phyloP scores from a whole-genome alignment of 2,329 filamentous ascomycete species.

The Sporothrix mexicana region DNA sequence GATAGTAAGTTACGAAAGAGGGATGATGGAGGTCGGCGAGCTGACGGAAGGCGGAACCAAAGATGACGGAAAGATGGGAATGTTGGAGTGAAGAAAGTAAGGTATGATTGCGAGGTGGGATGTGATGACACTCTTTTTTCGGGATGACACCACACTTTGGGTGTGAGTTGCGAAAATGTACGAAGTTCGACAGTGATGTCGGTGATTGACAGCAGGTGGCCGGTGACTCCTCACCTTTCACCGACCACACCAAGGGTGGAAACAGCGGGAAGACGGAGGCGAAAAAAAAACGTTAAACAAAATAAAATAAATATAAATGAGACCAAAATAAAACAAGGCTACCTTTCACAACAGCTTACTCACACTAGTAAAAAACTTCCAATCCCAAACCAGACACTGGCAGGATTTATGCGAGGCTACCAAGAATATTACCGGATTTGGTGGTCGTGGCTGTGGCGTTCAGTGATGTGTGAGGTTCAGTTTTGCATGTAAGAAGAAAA shows the following conservation, averaged over 20 bases:
- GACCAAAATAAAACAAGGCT: neutral
- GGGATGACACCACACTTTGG: neutral
- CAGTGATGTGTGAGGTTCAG: neutral
- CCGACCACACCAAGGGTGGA: neutral
- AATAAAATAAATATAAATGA: neutral
- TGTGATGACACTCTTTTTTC: neutral
- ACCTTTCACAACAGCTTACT: neutral
- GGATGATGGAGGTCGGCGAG: neutral
- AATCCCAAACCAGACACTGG: neutral
- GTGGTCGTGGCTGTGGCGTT: constrained; percentile 3
- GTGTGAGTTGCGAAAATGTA: neutral
- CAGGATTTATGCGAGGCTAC: constrained; percentile 13
- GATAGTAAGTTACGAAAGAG: no score
- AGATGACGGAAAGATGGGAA: neutral
- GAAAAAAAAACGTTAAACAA: neutral
- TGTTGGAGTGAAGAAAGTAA: neutral
- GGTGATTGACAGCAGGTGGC: neutral
- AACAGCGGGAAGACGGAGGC: neutral
- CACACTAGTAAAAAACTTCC: neutral
- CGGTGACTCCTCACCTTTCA: neutral
- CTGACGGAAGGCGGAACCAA: neutral
- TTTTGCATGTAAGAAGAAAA: no score
- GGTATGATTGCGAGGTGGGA: neutral
- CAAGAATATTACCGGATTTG: neutral
- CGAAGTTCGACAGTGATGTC: neutral